Conservation (phyloP, 1,139 yeast species). For the Taphrina deformans region DNA sequence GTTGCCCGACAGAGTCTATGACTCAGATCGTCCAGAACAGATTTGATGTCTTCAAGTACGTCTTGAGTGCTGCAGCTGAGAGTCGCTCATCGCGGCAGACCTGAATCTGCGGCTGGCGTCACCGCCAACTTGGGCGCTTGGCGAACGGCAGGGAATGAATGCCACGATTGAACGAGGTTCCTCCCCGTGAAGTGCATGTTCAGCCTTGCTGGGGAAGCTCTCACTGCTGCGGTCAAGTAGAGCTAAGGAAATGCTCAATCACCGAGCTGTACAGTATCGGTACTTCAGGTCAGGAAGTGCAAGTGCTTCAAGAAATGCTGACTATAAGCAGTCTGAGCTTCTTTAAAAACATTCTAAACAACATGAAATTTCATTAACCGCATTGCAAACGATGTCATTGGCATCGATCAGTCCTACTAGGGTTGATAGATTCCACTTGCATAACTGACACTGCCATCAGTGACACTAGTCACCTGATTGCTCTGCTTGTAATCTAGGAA, state of each 20-base stretch:
- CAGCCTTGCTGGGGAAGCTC: background rate
- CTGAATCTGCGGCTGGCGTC: background rate
- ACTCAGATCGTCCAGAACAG: background rate
- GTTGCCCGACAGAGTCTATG: background rate
- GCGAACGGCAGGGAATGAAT: background rate
- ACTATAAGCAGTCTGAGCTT: too few relatives aligned
- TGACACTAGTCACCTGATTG: conserved; percentile 51
- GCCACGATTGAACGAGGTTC: background rate
- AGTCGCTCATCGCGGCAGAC: background rate
- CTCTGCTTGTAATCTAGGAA: conserved; percentile 90
- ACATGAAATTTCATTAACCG: background rate
- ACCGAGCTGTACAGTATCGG: too few relatives aligned
- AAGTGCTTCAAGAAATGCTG: too few relatives aligned
- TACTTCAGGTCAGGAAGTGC: too few relatives aligned
- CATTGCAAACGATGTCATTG: background rate
- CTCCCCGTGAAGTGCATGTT: too few relatives aligned
- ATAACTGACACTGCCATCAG: conserved; percentile 84
- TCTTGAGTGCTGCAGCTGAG: background rate
- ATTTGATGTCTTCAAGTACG: background rate
- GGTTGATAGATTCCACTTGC: conserved; percentile 48
- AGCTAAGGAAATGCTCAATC: too few relatives aligned
- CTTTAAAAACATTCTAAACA: too few relatives aligned
- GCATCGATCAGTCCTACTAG: background rate
- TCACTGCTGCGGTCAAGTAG: too few relatives aligned
- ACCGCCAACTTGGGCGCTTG: background rate